Base-by-base conservation (phyloP, 2,329 filamentous ascomycete genomes). In the Xylaria sp. region DNA sequence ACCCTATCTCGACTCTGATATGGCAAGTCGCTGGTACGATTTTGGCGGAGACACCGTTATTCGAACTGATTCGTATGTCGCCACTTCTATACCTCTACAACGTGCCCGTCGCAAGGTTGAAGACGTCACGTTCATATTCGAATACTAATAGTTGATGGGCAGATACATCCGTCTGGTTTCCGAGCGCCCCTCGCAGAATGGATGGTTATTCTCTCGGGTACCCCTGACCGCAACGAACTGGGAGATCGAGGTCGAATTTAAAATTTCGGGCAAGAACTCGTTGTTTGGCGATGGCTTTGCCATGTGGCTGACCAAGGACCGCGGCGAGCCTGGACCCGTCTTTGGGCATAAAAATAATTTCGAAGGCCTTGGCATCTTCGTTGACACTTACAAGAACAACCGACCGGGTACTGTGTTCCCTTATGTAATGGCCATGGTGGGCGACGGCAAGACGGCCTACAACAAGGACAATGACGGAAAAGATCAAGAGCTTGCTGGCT, bases 361-460 rank as follows among this genome's bases (percentile, higher is more conserved):
- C 76, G 95, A 99, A 81, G 96, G 96, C 4, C 87, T 99, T 56
- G 96, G 94, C 64, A 88, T 99, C 81, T 98, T 98, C 85, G 89
- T 99, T 83, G 96, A 99, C 80, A 99, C 96, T 54, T 99, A 99
- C 87, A 99, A 99, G 90, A 99, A 99, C 86, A 97, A 98, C 85
- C 90, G 96, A 15, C 95, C 96, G 0, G 96, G 96, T 52, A 92
- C 94, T 51, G 92, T 97, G 56, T 99, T 99, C 83, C 96, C 96
- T 60, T 98, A 97, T 79, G 92, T 99, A 77, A 98, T 98, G 94
- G 95, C 94, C 72, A 98, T 98, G 96, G 86, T 94, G 74, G 96
- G 96, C 69, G 96, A 99, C 80, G 95, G 96, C 71, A 86, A 94
- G 79, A 97, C 92, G 7, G 80, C 85, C 15, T 99, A 99, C 83